Evolutionary conservation across 2,329 filamentous ascomycete species (phyloP), one percentile per base, ranked within the genome.

Genomic region (Phyllosticta citribraziliensis): DNA sequence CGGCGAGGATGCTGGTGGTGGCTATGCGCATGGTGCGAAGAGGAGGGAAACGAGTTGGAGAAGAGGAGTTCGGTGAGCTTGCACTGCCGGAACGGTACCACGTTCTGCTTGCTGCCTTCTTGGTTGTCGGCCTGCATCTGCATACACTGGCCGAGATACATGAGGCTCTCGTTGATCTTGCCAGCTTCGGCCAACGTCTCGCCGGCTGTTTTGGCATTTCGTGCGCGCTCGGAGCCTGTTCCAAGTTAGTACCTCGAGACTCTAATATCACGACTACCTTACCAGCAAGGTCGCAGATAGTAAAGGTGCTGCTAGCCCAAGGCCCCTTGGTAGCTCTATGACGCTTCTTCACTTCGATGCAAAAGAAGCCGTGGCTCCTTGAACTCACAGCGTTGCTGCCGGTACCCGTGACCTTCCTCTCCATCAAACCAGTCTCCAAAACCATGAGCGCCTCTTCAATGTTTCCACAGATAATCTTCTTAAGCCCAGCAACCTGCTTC

Each of bases 91-190:
- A 88, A 64, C 82, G 91, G 78, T 87, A 97, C 20, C 84, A 96
- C 89, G 65, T 66, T 66, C 59, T 67, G 55, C 82, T 90, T 93
- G 70, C 82, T 84, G 12, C 85, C 86, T 64, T 81, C 86, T 52
- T 87, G 86, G 33, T 86, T 82, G 67, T 93, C 90, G 63, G 88
- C 92, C 72, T 97, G 93, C 81, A 96, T 93, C 72, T 97, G 93
- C 67, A 99, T 82, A 71, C 94, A 99, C 70, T 97, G 94, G 0
- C 94, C 94, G 1, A 99, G 82, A 72, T 97, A 97, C 94, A 99
- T 99, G 70, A 99, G 78, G 70, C 90, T 96, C 74, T 97, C 92
- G 70, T 99, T 99, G 72, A 99, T 99, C 76, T 97, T 97, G 58
- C 94, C 94, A 40, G 93, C 94, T 76, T 99, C 94, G 0, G 89